Base-by-base conservation (phyloP, 2,329 filamentous ascomycete genomes). In the Phymatotrichopsis omnivora region DNA sequence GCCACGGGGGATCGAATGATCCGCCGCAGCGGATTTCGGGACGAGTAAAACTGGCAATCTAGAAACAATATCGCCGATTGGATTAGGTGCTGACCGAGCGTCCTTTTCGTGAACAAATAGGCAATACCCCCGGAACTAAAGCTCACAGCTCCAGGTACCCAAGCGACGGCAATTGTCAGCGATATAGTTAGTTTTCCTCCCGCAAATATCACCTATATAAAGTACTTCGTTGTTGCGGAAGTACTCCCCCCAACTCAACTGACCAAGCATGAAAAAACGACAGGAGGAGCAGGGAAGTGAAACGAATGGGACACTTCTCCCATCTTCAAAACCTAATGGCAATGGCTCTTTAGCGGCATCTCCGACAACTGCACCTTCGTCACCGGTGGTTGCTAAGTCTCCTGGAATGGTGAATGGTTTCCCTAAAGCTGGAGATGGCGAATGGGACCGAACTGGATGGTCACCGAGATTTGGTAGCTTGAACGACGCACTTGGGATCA, bases 401-500 rank as follows among this genome's bases (percentile, higher is more conserved):
- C 46, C 42, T 64, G 32, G 61, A 63, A 19, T 72, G 63, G 63
- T 63, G 57, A 39, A 67, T 66, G 52, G 57, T 16, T 71, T 41
- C 68, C 70, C 29, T 70, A 73, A 48, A 74, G 74, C 52, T 70
- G 75, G 42, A 67, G 69, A 73, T 60, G 74, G 68, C 52, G 65
- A 60, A 57, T 72, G 69, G 63, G 73, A 44, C 65, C 57, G 72
- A 65, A 85, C 86, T 5, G 91, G 91, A 39, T 96, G 91, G 91
- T 79, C 83, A 11, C 91, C 91, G 30, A 77, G 76, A 53, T 86
- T 95, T 61, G 85, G 85, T 5, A 51, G 24, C 23, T 42, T 56
- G 19, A 57, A 51, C 25, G 51, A 47, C 28, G 45, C 56, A 7
- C 28, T 57, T 17, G 50, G 45, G 5, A 14, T 54, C 20, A 44